phyloP scores from a whole-genome alignment of 805 yeast species.

The Kodamaea fukazawae region DNA sequence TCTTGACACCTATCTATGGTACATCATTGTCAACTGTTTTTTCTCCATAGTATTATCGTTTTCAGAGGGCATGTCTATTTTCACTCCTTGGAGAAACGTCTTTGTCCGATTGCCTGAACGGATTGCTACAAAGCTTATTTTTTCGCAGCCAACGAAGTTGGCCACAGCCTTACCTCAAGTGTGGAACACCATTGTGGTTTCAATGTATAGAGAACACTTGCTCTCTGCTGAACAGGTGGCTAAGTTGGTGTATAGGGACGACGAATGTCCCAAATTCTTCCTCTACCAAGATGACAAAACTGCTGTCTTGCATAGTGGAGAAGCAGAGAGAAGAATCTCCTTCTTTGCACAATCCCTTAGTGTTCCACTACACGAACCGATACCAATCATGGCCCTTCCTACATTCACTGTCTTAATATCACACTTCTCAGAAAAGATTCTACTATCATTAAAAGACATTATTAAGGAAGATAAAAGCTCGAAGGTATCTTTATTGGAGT shows the following conservation, averaged over 20 bases:
- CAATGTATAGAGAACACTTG: slow-evolving; percentile 34
- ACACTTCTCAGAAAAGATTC: slow-evolving; percentile 50
- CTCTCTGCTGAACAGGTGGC: slow-evolving; percentile 42
- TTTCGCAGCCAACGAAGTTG: slow-evolving; percentile 11
- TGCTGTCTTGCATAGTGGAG: slow-evolving; percentile 39
- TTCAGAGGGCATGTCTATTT: slow-evolving; percentile 31
- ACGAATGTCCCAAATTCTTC: slow-evolving; percentile 46
- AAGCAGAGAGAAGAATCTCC: slow-evolving; percentile 51
- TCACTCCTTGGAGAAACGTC: slow-evolving; percentile 39
- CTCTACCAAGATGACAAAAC: slow-evolving; percentile 44
- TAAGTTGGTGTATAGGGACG: slow-evolving; percentile 25
- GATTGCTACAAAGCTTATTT: slow-evolving; percentile 26
- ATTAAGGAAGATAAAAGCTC: slow-evolving; percentile 46
- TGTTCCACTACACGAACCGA: slow-evolving; percentile 47
- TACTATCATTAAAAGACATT: slow-evolving; percentile 43
- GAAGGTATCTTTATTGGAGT: slow-evolving; percentile 65
- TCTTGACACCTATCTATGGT: slow-evolving; percentile 42
- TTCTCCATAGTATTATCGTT: slow-evolving; percentile 33
- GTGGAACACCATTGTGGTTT: slow-evolving; percentile 19
- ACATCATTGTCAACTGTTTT: slow-evolving; percentile 34
- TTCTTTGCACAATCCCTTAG: slow-evolving; percentile 55
- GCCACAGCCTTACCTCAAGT: slow-evolving; percentile 13
- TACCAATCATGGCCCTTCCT: slow-evolving; percentile 48
- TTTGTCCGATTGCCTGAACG: slow-evolving; percentile 36
- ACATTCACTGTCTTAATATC: slow-evolving; percentile 51